Base-by-base conservation (phyloP, 2,329 filamentous ascomycete genomes). In the Trichophyton benhamiae region DNA sequence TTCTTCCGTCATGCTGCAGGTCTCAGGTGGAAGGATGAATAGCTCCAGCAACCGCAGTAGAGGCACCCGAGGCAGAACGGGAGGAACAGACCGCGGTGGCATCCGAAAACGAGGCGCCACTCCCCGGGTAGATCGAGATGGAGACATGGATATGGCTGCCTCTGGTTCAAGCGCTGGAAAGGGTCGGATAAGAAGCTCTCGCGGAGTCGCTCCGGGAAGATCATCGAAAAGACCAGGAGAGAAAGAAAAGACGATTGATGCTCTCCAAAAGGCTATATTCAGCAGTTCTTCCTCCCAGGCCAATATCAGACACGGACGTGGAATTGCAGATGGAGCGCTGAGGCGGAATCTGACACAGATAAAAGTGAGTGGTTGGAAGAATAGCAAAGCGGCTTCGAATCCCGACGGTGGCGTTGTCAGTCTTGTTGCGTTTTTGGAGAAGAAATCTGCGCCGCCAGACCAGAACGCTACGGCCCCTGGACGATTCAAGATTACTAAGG, bases 401-500 rank as follows among this genome's bases (percentile, higher is more conserved):
- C 71, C 80, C 33, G 87, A 87, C 61, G 85, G 87, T 57, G 87
- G 87, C 20, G 70, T 87, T 27, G 79, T 80, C 63, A 82, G 83
- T 63, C 77, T 90, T 33, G 72, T 90, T 60, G 77, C 78, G 58
- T 90, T 89, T 70, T 75, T 91, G 65, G 86, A 90, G 74, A 83
- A 85, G 68, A 89, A 89, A 72, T 82, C 87, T 55, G 79, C 80
- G 61, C 75, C 79, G 65, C 63, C 70, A 65, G 77, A 83, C 68
- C 76, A 77, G 63, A 78, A 78, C 70, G 62, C 69, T 67, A 69
- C 67, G 57, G 69, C 72, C 63, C 70, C 76, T 69, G 78, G 81
- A 68, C 77, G 78, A 66, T 78, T 88, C 67, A 84, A 80, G 71
- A 85, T 91, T 65, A 85, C 83, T 77, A 89, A 89, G 85, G 88